phyloP scores from a whole-genome alignment of 2,329 filamentous ascomycete species.

The Ambrosiella xylebori region DNA sequence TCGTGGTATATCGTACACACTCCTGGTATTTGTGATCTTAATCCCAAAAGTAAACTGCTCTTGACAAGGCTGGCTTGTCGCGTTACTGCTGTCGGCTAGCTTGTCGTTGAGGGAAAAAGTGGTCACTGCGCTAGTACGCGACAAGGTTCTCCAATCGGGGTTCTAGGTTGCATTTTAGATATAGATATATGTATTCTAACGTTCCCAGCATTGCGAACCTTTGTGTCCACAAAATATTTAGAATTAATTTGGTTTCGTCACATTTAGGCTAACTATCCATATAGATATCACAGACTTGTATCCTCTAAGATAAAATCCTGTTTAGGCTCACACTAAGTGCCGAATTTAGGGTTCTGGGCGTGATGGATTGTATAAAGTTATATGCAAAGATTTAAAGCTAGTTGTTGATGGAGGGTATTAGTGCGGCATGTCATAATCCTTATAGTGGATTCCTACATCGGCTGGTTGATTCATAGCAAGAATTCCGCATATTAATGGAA shows the following conservation, averaged over 20 bases:
- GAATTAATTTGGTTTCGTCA: too few species aligned
- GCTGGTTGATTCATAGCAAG: slow-evolving; percentile 1
- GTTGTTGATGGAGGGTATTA: background rate
- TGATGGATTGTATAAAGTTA: background rate
- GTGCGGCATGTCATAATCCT: background rate
- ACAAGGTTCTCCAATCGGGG: background rate
- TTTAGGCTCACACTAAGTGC: too few species aligned
- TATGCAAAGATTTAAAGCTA: background rate
- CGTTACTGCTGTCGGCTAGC: background rate
- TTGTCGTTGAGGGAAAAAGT: slow-evolving; percentile 2
- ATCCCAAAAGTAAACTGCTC: too few species aligned
- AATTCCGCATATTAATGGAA: slow-evolving; percentile 11
- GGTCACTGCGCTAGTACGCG: slow-evolving; percentile 3
- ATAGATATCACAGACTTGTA: too few species aligned
- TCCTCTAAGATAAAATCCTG: too few species aligned
- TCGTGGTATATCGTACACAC: background rate
- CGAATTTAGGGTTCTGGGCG: background rate
- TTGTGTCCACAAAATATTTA: too few species aligned
- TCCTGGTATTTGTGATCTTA: background rate
- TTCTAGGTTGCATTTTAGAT: background rate
- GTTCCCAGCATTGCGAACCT: too few species aligned
- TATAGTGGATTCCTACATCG: background rate
- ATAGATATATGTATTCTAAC: background rate
- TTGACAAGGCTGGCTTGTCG: slow-evolving; percentile 9
- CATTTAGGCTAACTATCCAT: too few species aligned